These are phyloP conservation scores for Neofusicoccum laricinum DNA, from an alignment of 2,329 filamentous ascomycete species.

Conservation along the genomic window DNA sequence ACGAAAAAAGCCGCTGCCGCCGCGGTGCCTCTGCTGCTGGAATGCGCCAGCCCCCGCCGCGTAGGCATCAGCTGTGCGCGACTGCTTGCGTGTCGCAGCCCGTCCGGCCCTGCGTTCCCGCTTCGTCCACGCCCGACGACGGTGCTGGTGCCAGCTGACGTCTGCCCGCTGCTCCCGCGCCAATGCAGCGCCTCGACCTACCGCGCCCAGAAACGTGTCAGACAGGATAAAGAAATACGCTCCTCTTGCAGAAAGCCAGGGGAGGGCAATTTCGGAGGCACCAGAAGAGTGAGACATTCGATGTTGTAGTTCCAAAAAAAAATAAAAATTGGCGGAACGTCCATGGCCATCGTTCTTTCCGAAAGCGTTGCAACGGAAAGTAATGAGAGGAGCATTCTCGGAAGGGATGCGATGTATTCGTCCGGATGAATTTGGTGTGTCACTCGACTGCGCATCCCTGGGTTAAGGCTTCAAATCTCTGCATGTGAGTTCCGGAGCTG, in stretches of 20 bases:
- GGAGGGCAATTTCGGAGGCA: background rate
- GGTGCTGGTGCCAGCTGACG: background rate
- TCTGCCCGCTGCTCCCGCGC: too few species aligned
- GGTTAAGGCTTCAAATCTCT: too few species aligned
- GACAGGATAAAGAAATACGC: background rate
- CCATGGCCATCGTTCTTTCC: too few species aligned
- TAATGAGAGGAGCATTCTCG: too few species aligned
- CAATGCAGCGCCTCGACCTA: too few species aligned
- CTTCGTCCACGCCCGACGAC: background rate
- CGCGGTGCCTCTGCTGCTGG: background rate
- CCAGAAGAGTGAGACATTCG: background rate
- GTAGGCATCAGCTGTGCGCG: slow-evolving; percentile 3
- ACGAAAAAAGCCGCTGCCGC: background rate
- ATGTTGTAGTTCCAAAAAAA: background rate
- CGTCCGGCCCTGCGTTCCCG: background rate
- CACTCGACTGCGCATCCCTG: too few species aligned
- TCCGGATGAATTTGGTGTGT: too few species aligned
- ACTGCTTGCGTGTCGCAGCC: background rate
- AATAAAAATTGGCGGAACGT: too few species aligned
- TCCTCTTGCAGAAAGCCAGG: background rate
- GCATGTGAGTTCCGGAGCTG: too few species aligned
- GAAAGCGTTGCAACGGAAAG: too few species aligned
- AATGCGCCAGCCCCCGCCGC: slow-evolving; percentile 5
- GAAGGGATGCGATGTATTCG: too few species aligned
- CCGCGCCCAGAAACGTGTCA: too few species aligned